Percentiles rank a stretch among this genome's conserved stretches.
Evolutionary conservation across 2,329 filamentous ascomycete species (phyloP).

Genomic region (Penicillium sp.): DNA sequence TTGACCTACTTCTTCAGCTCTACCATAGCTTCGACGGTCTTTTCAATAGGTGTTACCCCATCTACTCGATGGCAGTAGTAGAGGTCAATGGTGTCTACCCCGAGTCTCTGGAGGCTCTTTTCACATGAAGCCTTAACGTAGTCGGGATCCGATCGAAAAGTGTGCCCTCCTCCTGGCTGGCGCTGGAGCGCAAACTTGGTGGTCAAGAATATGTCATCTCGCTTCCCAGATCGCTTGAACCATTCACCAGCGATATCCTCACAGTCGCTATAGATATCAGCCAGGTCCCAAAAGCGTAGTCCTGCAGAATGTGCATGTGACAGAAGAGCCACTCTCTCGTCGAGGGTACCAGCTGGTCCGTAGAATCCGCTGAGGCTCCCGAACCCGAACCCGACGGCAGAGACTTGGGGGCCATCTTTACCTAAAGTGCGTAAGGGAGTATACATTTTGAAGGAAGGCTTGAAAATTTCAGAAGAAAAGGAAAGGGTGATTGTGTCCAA

Average conservation of each 20-base stretch:
- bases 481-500: background rate
- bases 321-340: slow-evolving; percentile 17
- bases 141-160: slow-evolving; percentile 36
- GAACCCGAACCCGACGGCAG: slow-evolving; percentile 23
- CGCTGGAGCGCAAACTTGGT: slow-evolving; percentile 36
- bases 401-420: slow-evolving; percentile 15
- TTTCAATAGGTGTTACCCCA: slow-evolving; percentile 44
- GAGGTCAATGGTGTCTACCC: slow-evolving; percentile 41
- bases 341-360: slow-evolving; percentile 9
- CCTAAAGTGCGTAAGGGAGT: background rate
- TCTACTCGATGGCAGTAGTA: slow-evolving; percentile 48
- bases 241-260: slow-evolving; percentile 36
- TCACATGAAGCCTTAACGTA: slow-evolving; percentile 38
- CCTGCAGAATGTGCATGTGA: slow-evolving; percentile 29
- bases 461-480: background rate
- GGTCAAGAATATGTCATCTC: slow-evolving; percentile 41
- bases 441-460: background rate
- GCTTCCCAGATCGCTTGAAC: slow-evolving; percentile 39
- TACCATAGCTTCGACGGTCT: slow-evolving; percentile 45
- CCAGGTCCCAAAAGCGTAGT: slow-evolving; percentile 30
- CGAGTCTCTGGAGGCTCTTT: slow-evolving; percentile 36
- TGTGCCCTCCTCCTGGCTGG: background rate
- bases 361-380: slow-evolving; percentile 18
- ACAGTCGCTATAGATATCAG: slow-evolving; percentile 31
- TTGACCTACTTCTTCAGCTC: slow-evolving; percentile 39